phyloP scores from a whole-genome alignment of 495 filamentous ascomycete species.

The Hypoxylon rickii region DNA sequence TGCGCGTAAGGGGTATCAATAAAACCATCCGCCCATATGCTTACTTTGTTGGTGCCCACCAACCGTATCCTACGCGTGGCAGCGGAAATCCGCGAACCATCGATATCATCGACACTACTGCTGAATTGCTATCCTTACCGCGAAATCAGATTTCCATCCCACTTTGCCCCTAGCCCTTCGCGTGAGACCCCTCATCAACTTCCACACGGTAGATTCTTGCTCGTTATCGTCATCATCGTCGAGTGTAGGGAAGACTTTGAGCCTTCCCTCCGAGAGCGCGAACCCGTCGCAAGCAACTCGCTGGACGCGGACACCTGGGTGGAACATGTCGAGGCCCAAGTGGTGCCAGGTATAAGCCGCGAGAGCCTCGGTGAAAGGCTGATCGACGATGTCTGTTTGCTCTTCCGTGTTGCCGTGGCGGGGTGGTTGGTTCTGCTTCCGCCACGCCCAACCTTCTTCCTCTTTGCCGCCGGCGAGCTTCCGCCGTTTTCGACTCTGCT shows the following conservation, averaged over 20 bases:
- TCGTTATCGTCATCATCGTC: neutral
- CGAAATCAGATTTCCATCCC: slow-evolving; percentile 13
- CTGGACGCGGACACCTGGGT: slow-evolving; percentile 47
- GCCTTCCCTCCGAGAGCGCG: slow-evolving; percentile 46
- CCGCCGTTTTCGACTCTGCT: slow-evolving; percentile 38
- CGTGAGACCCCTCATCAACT: slow-evolving; percentile 22
- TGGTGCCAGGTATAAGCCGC: slow-evolving; percentile 46
- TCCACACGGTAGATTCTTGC: slow-evolving; percentile 16
- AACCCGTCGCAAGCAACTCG: slow-evolving; percentile 53
- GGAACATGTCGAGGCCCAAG: slow-evolving; percentile 49
- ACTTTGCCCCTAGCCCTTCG: slow-evolving; percentile 17
- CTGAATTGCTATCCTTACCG: neutral
- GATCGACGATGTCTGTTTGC: slow-evolving; percentile 6
- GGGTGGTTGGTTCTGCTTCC: slow-evolving; percentile 11
- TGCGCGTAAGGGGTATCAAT: slow-evolving; percentile 16
- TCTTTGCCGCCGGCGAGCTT: slow-evolving; percentile 43
- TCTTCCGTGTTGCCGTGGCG: slow-evolving; percentile 1
- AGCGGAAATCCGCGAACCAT: too few species aligned
- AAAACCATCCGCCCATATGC: neutral
- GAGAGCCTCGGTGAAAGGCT: slow-evolving; percentile 52
- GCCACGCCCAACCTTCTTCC: slow-evolving; percentile 56
- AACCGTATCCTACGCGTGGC: too few species aligned
- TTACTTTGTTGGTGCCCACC: too few species aligned
- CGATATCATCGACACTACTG: too few species aligned
- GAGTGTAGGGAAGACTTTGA: slow-evolving; percentile 47